phyloP scores from a whole-genome alignment of 345 rosid genomes.

The Salix arbutifolia region DNA sequence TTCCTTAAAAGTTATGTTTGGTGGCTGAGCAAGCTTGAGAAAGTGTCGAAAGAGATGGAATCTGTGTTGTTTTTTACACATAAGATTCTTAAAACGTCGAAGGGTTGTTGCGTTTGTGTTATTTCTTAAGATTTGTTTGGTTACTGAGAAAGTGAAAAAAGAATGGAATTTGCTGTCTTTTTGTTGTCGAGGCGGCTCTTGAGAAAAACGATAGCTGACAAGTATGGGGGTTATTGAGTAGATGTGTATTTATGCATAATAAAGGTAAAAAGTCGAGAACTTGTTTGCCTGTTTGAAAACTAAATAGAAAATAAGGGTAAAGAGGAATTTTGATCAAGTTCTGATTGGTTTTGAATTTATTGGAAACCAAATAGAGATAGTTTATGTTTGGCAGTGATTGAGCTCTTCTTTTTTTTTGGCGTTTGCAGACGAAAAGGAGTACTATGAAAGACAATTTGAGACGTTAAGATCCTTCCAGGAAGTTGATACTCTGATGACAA shows the following conservation, averaged over 20 bases:
- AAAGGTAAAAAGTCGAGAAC: neutral
- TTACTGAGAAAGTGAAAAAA: neutral
- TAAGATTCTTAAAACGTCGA: neutral
- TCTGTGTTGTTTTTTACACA: neutral
- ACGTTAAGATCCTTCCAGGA: slow-evolving; percentile 77
- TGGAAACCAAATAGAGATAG: neutral
- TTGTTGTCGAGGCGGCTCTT: neutral
- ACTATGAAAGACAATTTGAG: slow-evolving; percentile 64
- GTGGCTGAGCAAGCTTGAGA: neutral
- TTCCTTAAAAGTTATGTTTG: neutral
- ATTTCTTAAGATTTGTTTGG: neutral
- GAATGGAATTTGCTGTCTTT: neutral
- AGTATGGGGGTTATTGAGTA: neutral
- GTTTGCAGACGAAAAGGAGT: slow-evolving; percentile 59
- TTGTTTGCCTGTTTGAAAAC: slow-evolving; percentile 19
- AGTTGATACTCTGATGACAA: slow-evolving; percentile 47
- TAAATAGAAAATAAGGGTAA: neutral
- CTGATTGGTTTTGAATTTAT: neutral
- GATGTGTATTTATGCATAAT: neutral
- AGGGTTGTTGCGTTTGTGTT: neutral
- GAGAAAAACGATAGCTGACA: neutral
- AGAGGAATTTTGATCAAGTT: neutral
- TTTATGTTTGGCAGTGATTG: no score
- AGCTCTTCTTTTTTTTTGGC: neutral
- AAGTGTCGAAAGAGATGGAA: neutral